These are phyloP conservation scores for Ceriops decandra DNA, from an alignment of 345 rosid genomes.

Conservation along the genomic window DNA sequence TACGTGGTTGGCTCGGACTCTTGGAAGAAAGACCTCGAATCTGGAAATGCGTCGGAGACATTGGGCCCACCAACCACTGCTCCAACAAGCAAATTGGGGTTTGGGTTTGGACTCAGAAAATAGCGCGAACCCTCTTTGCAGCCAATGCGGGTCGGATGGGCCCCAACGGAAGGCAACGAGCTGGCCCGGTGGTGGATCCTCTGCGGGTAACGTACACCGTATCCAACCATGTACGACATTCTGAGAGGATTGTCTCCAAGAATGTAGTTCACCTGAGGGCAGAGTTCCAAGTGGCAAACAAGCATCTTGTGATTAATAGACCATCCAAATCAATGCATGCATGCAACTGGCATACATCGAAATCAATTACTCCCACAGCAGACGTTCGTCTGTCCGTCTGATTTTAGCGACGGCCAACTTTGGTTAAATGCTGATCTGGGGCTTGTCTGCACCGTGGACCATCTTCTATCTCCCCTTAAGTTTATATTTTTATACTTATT, in stretches of 20 bases:
- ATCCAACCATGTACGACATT: conserved; percentile 38
- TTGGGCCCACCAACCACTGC: conserved; percentile 38
- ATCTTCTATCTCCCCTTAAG: too few relatives aligned
- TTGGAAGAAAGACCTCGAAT: conserved; percentile 31
- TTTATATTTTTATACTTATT: too few relatives aligned
- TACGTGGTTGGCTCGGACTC: conserved; percentile 37
- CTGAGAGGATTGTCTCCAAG: conserved; percentile 36
- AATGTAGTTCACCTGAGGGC: conserved; percentile 31
- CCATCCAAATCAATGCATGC: too few relatives aligned
- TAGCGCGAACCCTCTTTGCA: conserved; percentile 30
- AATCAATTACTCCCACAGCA: too few relatives aligned
- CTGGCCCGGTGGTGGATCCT: conserved; percentile 36
- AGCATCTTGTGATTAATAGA: too few relatives aligned
- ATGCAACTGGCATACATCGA: too few relatives aligned
- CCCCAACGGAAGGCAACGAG: conserved; percentile 27
- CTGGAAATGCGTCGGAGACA: conserved; percentile 30
- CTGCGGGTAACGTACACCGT: conserved; percentile 26
- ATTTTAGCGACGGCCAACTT: background rate
- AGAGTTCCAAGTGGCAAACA: background rate
- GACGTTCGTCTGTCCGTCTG: background rate
- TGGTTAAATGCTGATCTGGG: background rate
- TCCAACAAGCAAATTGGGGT: conserved; percentile 30
- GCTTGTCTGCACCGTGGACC: too few relatives aligned
- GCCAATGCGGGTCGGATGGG: conserved; percentile 28
- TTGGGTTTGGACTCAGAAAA: conserved; percentile 26